Evolutionary conservation across 306 rosid genomes (phyloP), one percentile per base, ranked within the genome.

Genomic region (Delonix regia): DNA sequence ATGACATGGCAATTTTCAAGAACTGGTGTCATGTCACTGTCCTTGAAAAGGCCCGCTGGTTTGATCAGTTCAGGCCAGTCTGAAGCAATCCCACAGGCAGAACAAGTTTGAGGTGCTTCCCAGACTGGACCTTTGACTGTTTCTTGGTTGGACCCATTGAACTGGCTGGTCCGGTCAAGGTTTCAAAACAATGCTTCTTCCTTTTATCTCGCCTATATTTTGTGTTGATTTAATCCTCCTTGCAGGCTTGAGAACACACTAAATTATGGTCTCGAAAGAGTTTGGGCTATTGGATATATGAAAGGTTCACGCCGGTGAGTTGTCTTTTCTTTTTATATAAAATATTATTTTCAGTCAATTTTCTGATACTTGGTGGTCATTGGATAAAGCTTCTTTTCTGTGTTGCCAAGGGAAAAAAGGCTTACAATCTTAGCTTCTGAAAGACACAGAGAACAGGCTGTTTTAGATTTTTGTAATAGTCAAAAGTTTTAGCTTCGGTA

Each of bases 251-350:
- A 96, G 87, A 96, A 91, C 84, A 96, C 99, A 60, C 77, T 96
- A 80, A 96, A 96, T 73, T 96, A 96, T 83, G 97, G 98, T 71
- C 97, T 96, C 68, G 99, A 96, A 85, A 90, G 99, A 89, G 99
- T 96, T 85, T 96, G 99, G 99, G 97, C 99, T 27, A 80, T 96
- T 85, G 99, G 99, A 85, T 96, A 96, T 90, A 78, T 96, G 90
- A 96, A 89, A 88, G 83, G 99, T 81, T 96, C 99, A 74, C 97
- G 96, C 3, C 89, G 99, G 99, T 96, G 74, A 91, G 94, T 80
- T n/a, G n/a, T n/a, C n/a, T n/a, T n/a, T n/a, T n/a, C n/a, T 30
- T 67, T 76, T 61, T 45, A 15, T 57, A 19, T 79, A 44, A 30
- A 21, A 34, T 64, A 34, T 34, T 2, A n/a, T 24, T 56, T 68